Conservation (phyloP, 2,329 filamentous ascomycete genomes). For the Aspergillus sp. region DNA sequence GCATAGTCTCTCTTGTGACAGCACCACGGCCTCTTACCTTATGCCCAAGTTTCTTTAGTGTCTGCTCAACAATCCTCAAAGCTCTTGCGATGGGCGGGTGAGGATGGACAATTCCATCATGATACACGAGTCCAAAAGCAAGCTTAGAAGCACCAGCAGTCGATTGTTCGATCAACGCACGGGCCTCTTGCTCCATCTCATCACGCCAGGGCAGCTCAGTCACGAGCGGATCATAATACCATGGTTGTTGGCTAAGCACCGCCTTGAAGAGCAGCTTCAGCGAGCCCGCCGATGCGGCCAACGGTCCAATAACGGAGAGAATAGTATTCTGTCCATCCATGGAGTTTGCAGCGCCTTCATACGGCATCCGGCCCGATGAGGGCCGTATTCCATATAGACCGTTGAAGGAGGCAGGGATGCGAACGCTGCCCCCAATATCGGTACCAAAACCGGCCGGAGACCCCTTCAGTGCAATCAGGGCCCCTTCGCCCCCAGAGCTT, state of each 20-base stretch:
- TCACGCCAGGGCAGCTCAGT: constrained; percentile 64
- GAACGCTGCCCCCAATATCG: constrained; percentile 56
- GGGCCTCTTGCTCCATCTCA: constrained; percentile 36
- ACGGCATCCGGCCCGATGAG: constrained; percentile 52
- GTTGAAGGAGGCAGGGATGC: constrained; percentile 60
- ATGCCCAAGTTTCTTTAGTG: constrained; percentile 53
- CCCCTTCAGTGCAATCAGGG: constrained; percentile 54
- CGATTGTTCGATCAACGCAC: constrained; percentile 39
- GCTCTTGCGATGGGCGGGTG: constrained; percentile 60
- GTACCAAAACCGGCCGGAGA: constrained; percentile 58
- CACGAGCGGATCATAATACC: constrained; percentile 64
- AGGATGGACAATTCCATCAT: constrained; percentile 50
- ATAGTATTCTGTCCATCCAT: constrained; percentile 64
- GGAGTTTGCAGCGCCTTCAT: constrained; percentile 59
- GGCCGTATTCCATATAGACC: constrained; percentile 57
- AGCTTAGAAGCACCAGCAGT: constrained; percentile 37
- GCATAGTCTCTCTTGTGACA: background rate
- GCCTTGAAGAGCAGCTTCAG: constrained; percentile 56
- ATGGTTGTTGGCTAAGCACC: constrained; percentile 59
- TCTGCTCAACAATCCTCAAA: constrained; percentile 49
- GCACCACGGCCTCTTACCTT: constrained; percentile 23
- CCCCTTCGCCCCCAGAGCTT: constrained; percentile 59
- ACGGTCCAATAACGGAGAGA: constrained; percentile 61
- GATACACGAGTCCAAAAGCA: constrained; percentile 53
- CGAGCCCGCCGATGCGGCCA: constrained; percentile 56